These are phyloP conservation scores for Salpingoeca rosetta DNA, from an alignment of 78 protist species.

Conservation along the genomic window DNA sequence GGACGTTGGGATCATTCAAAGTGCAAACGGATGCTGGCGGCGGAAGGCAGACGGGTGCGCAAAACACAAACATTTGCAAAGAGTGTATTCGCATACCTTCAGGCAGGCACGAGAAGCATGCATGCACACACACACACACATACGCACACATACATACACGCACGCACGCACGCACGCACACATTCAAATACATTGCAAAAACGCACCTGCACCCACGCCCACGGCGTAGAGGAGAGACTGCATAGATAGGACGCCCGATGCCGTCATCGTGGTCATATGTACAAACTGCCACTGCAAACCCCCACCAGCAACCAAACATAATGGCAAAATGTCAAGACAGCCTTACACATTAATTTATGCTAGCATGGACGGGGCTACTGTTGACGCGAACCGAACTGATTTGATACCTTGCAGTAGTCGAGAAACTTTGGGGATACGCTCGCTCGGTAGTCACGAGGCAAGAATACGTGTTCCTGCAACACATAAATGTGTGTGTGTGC, in stretches of 20 bases:
- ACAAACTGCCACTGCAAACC: not conserved
- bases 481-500: too few relatives aligned
- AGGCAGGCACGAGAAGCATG: too few relatives aligned
- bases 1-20: not conserved
- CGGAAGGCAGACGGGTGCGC: not conserved
- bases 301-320: not conserved
- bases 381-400: not conserved
- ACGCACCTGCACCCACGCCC: constrained; percentile 39
- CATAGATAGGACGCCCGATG: constrained; percentile 22
- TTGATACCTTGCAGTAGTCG: constrained; percentile 2
- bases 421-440: not conserved
- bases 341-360: not conserved
- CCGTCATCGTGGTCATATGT: not conserved
- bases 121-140: too few relatives aligned
- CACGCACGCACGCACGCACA: too few relatives aligned
- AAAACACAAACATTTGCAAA: not conserved
- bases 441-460: constrained; percentile 9
- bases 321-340: not conserved
- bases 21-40: not conserved
- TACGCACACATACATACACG: too few relatives aligned
- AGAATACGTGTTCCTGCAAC: not conserved
- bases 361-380: not conserved
- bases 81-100: too few relatives aligned
- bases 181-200: too few relatives aligned
- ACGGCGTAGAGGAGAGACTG: constrained; percentile 35